Evolutionary conservation across 2,329 filamentous ascomycete species (phyloP).

Genomic region (Beauveria bassiana): DNA sequence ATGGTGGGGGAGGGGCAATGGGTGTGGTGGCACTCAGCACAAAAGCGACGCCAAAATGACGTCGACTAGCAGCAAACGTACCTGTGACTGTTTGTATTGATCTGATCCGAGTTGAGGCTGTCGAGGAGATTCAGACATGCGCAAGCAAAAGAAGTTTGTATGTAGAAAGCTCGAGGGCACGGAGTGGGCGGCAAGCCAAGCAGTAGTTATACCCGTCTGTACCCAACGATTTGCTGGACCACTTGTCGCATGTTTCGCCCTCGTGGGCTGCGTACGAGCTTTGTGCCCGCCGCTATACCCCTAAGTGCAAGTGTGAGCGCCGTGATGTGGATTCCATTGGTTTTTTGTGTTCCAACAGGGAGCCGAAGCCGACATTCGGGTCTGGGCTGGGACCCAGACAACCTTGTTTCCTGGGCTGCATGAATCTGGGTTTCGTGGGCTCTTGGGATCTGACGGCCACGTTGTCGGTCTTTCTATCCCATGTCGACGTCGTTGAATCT

Average conservation of each 20-base stretch:
- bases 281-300: constrained; percentile 37
- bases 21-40: not conserved
- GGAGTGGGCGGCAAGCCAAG: not conserved
- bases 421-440: not conserved
- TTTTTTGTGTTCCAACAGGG: constrained; percentile 8
- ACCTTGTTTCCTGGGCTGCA: not conserved
- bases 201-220: constrained; percentile 4
- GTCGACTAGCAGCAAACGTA: not conserved
- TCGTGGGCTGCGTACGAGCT: constrained; percentile 9
- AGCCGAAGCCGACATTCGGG: constrained; percentile 5
- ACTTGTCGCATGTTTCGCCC: not conserved
- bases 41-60: not conserved
- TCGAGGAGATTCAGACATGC: not conserved
- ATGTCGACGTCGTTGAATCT: not conserved
- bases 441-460: not conserved
- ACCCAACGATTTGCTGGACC: not conserved
- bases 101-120: not conserved
- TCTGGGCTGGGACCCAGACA: constrained; percentile 1
- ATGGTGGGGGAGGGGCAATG: constrained; percentile 13
- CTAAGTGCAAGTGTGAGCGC: constrained; percentile 50
- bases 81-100: not conserved
- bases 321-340: constrained; percentile 11
- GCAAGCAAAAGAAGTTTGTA: not conserved
- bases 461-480: not conserved
- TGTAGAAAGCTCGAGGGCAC: not conserved